Evolutionary conservation across 495 filamentous ascomycete species (phyloP).

Genomic region (Glutinoglossum americanum): DNA sequence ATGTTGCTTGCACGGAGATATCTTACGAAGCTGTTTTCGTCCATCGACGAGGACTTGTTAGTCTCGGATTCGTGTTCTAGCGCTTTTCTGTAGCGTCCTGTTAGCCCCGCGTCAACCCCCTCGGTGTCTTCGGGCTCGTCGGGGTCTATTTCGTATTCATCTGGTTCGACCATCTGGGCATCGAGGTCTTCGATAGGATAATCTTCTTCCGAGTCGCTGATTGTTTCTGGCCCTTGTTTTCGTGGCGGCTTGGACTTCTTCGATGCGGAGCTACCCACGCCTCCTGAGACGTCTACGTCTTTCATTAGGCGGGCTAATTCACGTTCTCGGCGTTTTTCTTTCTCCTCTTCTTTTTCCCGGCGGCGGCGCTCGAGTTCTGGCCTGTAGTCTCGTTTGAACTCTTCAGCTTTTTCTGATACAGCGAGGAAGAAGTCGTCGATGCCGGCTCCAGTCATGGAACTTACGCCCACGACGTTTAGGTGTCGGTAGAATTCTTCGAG

Average conservation of each 20-base stretch:
- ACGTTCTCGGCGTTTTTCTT: conserved; percentile 44
- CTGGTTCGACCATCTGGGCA: conserved; percentile 22
- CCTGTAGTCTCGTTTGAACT: conserved; percentile 80
- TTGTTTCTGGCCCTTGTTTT: conserved; percentile 26
- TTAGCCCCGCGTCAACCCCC: conserved; percentile 22
- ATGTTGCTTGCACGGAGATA: conserved; percentile 20
- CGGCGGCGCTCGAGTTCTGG: conserved; percentile 71
- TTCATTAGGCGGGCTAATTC: conserved; percentile 86
- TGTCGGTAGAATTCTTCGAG: conserved; percentile 95
- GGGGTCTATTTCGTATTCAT: conserved; percentile 25
- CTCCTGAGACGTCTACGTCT: conserved; percentile 64
- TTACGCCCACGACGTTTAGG: conserved; percentile 77
- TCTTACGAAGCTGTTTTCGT: conserved; percentile 37
- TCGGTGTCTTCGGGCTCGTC: conserved; percentile 28
- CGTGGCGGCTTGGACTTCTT: conserved; percentile 12
- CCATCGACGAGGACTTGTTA: conserved; percentile 7
- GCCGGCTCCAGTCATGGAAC: conserved; percentile 77
- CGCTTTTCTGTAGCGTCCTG: conserved; percentile 22
- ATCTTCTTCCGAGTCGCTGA: conserved; percentile 38
- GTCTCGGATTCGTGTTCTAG: too few relatives aligned
- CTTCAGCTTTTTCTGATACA: conserved; percentile 63
- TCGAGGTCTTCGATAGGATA: not conserved
- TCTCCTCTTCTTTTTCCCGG: conserved; percentile 51
- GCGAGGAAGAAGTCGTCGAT: conserved; percentile 84
- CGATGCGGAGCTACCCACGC: conserved; percentile 11